Base-by-base conservation (phyloP, 768 basidiomycete genomes). In the Butyriboletus loyo region DNA sequence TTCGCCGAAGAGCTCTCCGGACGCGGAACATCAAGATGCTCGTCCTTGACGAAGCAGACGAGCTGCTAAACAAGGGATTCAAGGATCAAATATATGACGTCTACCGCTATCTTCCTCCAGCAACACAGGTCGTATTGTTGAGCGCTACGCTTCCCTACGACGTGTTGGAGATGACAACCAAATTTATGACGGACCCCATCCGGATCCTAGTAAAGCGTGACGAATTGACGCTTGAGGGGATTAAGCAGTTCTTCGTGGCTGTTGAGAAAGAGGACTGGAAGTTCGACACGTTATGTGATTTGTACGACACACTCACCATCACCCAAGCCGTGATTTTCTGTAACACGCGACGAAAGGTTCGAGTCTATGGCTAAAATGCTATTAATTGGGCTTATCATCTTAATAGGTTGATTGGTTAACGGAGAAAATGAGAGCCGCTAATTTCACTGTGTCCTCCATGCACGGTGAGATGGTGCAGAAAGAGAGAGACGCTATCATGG, bases 231-330 rank as follows among this genome's bases (percentile, higher is more conserved):
- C 79, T 98, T 51, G 96, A 99, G 66, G 89, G 89, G 9, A 94
- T 95, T 75, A 94, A 94, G 64, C 92, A 96, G 69, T 95, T 95
- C 75, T 94, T 94, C 78, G 92, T 99, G 46, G 96, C 95, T 41
- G 96, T 99, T 50, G 96, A 98, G 75, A 97, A 98, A 75, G 96
- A 99, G 72, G 96, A 99, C 67, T 98, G 95, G 95, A 99, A 99
- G 69, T 95, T 97, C 66, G 95, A 98, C 73, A 98, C 95, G 0
- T 80, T 99, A 30, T 97, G 91, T 68, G 96, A 97, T 75, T 75
- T 99, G 43, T 98, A 97, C 73, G 96, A 98, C 72, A 98, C 96
- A 27, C 84, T 99, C 59, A 98, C 95, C 49, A 98, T 99, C 71
- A 98, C 95, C 7, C 96, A 98, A 80, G 96, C 95, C 43, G 95